Base-by-base conservation (phyloP, 352 stramenopile genomes). In the Phytophthora aleatoria region DNA sequence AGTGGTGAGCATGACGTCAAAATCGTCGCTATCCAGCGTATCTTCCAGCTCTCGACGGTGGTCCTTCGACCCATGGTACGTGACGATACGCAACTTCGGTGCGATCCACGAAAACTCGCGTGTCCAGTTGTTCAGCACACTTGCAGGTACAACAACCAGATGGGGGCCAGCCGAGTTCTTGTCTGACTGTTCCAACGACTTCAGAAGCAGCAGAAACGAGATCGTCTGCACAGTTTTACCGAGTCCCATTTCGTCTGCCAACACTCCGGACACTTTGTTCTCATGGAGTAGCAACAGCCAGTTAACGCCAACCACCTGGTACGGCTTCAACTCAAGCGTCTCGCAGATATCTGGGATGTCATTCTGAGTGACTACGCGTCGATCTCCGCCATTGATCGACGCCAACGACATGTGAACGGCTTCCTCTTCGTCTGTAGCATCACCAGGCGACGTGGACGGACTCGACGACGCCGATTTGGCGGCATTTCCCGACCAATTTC, bases 181-280 rank as follows among this genome's bases (percentile, higher is more conserved):
- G 30, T 50, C 57, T 4, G 43, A 51, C 11, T 69, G 61, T 20
- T 72, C 81, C 5, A 89, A 39, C 1, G 75, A 67, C 27, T 90
- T 75, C 0, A 96, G 71, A 13, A 92, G 53, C 43, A 86, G 50
- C 41, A 96, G 59, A 51, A 95, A 96, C 2, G 85, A 33, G 60
- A 95, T 90, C n/a, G 85, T 91, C 58, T 96, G 88, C 2, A 94
- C 86, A 2, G 88, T 96, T 75, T 99, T 99, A 12, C 95, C 95
- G 4, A 98, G 81, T 20, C 94, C 92, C 94, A 97, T 97, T 54
- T 97, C 91, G 59, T 97, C 85, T 0, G 87, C 82, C 3, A 96
- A 55, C 38, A 96, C 86, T 8, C 85, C 81, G 5, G 84, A 94
- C 24, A 94, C 75, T 11, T 82, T 84, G 69, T 96, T 91, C 57